A percentile compares a stretch with the other conserved stretches of the same genome.
Conservation (phyloP, 257 asterid genomes). For the Salvia splendens region DNA sequence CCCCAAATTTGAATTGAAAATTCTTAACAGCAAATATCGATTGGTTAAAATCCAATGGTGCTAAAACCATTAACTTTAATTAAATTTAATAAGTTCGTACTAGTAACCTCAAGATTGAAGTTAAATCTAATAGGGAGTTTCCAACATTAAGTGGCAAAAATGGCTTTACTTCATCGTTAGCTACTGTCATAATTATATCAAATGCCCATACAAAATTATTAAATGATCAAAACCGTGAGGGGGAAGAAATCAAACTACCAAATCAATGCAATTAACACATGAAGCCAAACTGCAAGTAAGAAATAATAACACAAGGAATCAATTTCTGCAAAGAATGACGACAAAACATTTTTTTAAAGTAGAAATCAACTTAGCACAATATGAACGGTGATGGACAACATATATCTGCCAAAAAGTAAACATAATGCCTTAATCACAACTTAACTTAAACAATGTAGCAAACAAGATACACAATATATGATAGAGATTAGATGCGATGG, state of each 20-base stretch:
- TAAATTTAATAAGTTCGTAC: too few species aligned
- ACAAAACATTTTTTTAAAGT: neutral
- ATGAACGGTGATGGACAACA: conserved; percentile 98
- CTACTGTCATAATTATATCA: too few species aligned
- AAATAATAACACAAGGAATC: conserved; percentile 17
- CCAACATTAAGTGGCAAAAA: too few species aligned
- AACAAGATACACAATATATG: neutral
- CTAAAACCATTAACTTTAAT: too few species aligned
- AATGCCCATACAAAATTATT: too few species aligned
- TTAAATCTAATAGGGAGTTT: too few species aligned
- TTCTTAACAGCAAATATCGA: too few species aligned
- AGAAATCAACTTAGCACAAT: conserved; percentile 71
- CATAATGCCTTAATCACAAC: conserved; percentile 19
- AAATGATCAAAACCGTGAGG: conserved; percentile 90
- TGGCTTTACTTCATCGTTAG: too few species aligned
- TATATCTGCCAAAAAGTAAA: conserved; percentile 65
- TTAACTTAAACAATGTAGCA: neutral
- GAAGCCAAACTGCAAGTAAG: conserved; percentile 90
- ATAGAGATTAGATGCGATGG: too few species aligned
- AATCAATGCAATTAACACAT: conserved; percentile 84
- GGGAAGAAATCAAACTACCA: conserved; percentile 96
- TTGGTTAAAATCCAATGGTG: too few species aligned
- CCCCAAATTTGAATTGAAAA: too few species aligned
- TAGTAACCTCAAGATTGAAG: too few species aligned
- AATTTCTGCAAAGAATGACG: conserved; percentile 6